A percentile compares a stretch with the other conserved stretches of the same genome.
Evolutionary conservation across 2,329 filamentous ascomycete species (phyloP).

Genomic region (Fusarium domesticum): DNA sequence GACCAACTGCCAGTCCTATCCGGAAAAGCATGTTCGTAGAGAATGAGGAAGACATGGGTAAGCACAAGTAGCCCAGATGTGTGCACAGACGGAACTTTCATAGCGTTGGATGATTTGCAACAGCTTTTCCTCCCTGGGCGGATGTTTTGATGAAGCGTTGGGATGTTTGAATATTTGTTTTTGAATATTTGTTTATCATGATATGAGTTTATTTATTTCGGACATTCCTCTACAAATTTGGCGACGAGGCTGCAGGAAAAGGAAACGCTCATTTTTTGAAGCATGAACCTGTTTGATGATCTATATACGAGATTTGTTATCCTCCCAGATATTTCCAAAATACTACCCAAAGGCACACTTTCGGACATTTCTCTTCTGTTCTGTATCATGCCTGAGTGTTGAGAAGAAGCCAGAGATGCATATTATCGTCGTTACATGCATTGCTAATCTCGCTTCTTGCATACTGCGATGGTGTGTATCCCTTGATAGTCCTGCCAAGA

Average conservation of each 20-base stretch:
- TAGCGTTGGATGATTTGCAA: not conserved
- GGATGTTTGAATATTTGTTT: not conserved
- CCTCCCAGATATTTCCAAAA: not conserved
- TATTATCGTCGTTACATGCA: too few relatives aligned
- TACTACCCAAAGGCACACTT: not conserved
- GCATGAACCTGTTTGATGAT: not conserved
- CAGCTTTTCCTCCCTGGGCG: not conserved
- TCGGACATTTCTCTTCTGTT: too few relatives aligned
- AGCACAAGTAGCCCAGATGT: slow-evolving; percentile 13
- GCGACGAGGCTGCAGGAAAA: not conserved
- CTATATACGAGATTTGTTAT: not conserved
- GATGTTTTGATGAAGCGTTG: not conserved
- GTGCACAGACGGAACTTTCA: slow-evolving; percentile 1
- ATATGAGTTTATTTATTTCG: not conserved
- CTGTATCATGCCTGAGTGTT: too few relatives aligned
- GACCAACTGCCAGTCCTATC: slow-evolving; percentile 24
- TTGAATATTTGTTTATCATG: not conserved
- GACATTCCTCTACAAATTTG: not conserved
- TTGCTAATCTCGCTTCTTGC: too few relatives aligned
- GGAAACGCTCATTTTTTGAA: not conserved
- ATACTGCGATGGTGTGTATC: too few relatives aligned
- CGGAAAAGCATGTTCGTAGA: slow-evolving; percentile 43
- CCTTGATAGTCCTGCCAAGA: too few relatives aligned
- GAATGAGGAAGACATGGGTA: slow-evolving; percentile 40
- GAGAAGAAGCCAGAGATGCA: too few relatives aligned